Percentiles rank a stretch among this genome's conserved stretches.
phyloP scores from a whole-genome alignment of 345 rosid species.

The Erysimum cheiranthoides region DNA sequence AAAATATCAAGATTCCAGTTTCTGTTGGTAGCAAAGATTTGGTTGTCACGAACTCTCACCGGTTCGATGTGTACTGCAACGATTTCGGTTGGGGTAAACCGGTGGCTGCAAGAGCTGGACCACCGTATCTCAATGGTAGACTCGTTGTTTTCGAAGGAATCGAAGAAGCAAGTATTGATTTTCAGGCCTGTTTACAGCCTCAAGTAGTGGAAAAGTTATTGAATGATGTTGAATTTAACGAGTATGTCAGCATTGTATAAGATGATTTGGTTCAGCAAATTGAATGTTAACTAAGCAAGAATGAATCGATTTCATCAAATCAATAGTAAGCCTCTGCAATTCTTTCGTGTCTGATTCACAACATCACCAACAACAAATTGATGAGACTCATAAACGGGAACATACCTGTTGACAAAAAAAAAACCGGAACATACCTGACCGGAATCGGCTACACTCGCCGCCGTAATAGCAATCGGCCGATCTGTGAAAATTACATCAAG shows the following conservation, averaged over 20 bases:
- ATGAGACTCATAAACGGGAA: neutral
- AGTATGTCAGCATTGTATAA: constrained; percentile 25
- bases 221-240: constrained; percentile 37
- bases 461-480: neutral
- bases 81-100: constrained; percentile 62
- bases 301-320: neutral
- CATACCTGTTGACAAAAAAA: too few relatives aligned
- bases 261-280: neutral
- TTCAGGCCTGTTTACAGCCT: constrained; percentile 42
- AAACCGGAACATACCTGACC: neutral
- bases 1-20: constrained; percentile 33
- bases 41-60: constrained; percentile 43
- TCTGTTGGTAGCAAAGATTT: constrained; percentile 30
- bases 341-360: neutral
- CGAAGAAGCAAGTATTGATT: constrained; percentile 51
- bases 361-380: neutral
- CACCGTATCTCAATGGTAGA: constrained; percentile 47
- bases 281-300: neutral
- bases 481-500: neutral
- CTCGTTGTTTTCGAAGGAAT: constrained; percentile 47
- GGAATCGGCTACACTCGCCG: neutral
- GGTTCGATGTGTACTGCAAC: constrained; percentile 47
- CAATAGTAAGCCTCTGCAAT: neutral
- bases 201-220: constrained; percentile 21
- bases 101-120: constrained; percentile 47